Percentiles rank a stretch among this genome's conserved stretches.
These are phyloP conservation scores for Mucor saturninus DNA, from an alignment of 371 early-diverging fungal species.

Conservation along the genomic window DNA sequence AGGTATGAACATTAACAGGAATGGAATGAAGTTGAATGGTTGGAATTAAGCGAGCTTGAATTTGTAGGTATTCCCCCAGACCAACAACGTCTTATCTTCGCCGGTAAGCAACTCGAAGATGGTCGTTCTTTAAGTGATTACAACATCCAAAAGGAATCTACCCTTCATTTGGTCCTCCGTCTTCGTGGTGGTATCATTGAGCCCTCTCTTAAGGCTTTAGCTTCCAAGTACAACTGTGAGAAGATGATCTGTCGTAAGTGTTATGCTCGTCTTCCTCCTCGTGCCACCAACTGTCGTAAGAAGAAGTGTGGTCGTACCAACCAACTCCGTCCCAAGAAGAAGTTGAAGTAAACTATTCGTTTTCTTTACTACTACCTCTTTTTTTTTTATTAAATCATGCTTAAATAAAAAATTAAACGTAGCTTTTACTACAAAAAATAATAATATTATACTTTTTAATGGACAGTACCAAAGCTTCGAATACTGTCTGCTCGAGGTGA, in stretches of 20 bases:
- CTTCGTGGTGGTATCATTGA: slow-evolving; percentile 97
- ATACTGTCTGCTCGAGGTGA: slow-evolving; percentile 38
- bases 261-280: slow-evolving; percentile 98
- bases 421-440: neutral
- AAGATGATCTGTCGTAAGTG: slow-evolving; percentile 99
- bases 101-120: slow-evolving; percentile 99
- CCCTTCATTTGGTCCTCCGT: slow-evolving; percentile 96
- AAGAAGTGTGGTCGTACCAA: slow-evolving; percentile 98
- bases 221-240: slow-evolving; percentile 98
- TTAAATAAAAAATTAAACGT: slow-evolving; percentile 1
- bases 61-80: slow-evolving; percentile 94
- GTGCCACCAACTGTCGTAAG: slow-evolving; percentile 99
- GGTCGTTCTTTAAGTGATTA: slow-evolving; percentile 85
- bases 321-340: slow-evolving; percentile 98
- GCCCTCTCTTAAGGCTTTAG: slow-evolving; percentile 93
- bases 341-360: slow-evolving; percentile 46
- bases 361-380: slow-evolving; percentile 9
- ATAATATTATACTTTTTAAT: slow-evolving; percentile 10
- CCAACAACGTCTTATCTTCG: slow-evolving; percentile 99
- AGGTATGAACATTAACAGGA: slow-evolving; percentile 32
- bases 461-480: slow-evolving; percentile 49
- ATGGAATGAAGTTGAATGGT: neutral
- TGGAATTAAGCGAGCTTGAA: neutral
- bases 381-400: neutral
- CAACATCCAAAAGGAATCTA: slow-evolving; percentile 94